phyloP scores from a whole-genome alignment of 208 protist genomes.

The Endotrypanum monterogeii region DNA sequence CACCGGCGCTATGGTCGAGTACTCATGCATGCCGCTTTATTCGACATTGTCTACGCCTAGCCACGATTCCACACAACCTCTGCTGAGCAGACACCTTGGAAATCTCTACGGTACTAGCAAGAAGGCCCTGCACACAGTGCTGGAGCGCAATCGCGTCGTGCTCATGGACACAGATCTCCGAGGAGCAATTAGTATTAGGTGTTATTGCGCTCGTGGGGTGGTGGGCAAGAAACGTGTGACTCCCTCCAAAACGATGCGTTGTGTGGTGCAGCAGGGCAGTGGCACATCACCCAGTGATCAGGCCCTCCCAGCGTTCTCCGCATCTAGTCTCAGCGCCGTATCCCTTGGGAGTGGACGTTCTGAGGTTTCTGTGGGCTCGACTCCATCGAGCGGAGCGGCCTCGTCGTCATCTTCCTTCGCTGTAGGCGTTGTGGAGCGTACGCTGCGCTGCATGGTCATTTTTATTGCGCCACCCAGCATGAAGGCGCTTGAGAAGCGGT shows the following conservation, averaged over 20 bases:
- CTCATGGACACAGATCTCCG: constrained; percentile 86
- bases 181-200: constrained; percentile 68
- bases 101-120: constrained; percentile 91
- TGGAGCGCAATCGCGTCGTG: constrained; percentile 43
- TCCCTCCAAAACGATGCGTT: not conserved
- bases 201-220: constrained; percentile 41
- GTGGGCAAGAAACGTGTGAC: constrained; percentile 14
- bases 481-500: constrained; percentile 62
- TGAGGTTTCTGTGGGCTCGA: too few relatives aligned
- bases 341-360: too few relatives aligned
- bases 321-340: not conserved
- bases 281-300: not conserved
- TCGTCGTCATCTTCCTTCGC: constrained; percentile 2
- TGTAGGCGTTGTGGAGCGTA: constrained; percentile 1
- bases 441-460: constrained; percentile 59
- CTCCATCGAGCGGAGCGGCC: not conserved
- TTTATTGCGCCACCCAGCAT: constrained; percentile 79
- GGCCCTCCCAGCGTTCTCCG: not conserved
- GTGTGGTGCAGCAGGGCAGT: not conserved
- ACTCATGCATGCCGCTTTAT: constrained; percentile 55
- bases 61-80: not conserved
- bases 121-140: constrained; percentile 55
- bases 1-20: constrained; percentile 75
- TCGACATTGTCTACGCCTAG: constrained; percentile 9
- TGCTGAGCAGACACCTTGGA: not conserved